phyloP scores from a whole-genome alignment of 108 stramenopile genomes.

The Discostella pseudostelligera region DNA sequence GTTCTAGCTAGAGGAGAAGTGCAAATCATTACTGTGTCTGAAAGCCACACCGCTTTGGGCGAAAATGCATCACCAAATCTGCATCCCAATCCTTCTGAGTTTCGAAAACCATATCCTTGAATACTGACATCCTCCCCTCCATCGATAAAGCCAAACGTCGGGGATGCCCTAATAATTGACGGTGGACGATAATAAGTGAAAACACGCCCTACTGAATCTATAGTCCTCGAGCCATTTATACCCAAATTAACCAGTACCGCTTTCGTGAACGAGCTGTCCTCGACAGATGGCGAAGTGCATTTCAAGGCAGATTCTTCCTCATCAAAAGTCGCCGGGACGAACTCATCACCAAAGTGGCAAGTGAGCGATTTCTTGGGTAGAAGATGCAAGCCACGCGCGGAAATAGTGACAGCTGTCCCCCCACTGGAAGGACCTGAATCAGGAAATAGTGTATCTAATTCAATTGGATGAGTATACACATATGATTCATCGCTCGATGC shows the following conservation, averaged over 20 bases:
- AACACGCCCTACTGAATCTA: slow-evolving; percentile 23
- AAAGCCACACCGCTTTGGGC: slow-evolving; percentile 18
- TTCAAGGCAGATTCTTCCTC: slow-evolving; percentile 10
- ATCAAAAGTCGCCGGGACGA: slow-evolving; percentile 6
- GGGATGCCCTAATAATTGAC: slow-evolving; percentile 6
- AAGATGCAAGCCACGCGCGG: neutral
- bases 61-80: slow-evolving; percentile 30
- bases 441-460: slow-evolving; percentile 17
- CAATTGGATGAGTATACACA: slow-evolving; percentile 21
- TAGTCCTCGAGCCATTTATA: slow-evolving; percentile 13
- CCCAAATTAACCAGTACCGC: slow-evolving; percentile 29
- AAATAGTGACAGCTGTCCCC: slow-evolving; percentile 25
- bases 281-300: slow-evolving; percentile 22
- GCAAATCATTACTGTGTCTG: slow-evolving; percentile 23
- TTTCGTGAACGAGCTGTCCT: neutral
- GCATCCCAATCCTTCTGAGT: slow-evolving; percentile 20
- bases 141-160: slow-evolving; percentile 33
- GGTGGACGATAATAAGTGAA: slow-evolving; percentile 34
- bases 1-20: slow-evolving; percentile 7
- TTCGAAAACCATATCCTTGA: slow-evolving; percentile 25
- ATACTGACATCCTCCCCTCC: slow-evolving; percentile 36
- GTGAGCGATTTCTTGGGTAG: slow-evolving; percentile 14
- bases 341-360: slow-evolving; percentile 31
- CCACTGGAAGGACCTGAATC: slow-evolving; percentile 35
- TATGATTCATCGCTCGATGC: slow-evolving; percentile 28